Base-by-base conservation (phyloP, 805 yeast species). In the Danielia reshetovae region DNA sequence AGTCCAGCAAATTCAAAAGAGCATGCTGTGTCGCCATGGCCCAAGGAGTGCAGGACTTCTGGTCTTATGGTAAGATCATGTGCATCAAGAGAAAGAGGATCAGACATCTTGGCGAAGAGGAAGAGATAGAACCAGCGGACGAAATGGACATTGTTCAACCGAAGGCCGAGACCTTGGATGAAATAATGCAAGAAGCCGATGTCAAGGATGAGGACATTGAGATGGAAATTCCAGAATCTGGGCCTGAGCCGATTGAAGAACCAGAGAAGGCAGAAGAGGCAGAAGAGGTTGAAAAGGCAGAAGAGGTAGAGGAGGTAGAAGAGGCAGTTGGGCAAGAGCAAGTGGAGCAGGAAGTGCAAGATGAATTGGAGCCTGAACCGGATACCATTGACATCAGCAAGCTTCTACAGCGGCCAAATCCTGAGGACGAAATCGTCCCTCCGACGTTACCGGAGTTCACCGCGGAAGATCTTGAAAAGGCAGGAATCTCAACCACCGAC, bases 1-100 rank as follows among this genome's bases (percentile, higher is more conserved):
- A 88, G 53, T 79, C 75, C 24, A 55, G 78, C 13, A 81, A 85
- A 51, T 76, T 71, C 52, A 86, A 82, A 53, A 63, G 77, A 39
- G 85, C 87, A 1, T 74, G 81, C 35, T 83, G 93, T 53, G 72
- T 76, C 8, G 66, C 70, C 28, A 62, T 89, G 21, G 83, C 96
- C 0, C 80, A 77, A 39, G 83, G 88, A 0, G 74, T 90, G 2
- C 59, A 65, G 51, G 94, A 85, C 41, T 87, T 79, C 54, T 86
- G 95, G 94, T 65, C 51, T 1, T 75, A 72, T 46, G 96, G 96
- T 0, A 79, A 77, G 51, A 60, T 55, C 6, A 74, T 72, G 14
- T 81, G 95, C 50, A 62, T 86, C 10, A 75, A 71, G 39, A 58
- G 74, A 32, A 72, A 65, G 44, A 68, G 73, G 3, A 69, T 78